A percentile compares a stretch with the other conserved stretches of the same genome.
phyloP scores from a whole-genome alignment of 257 asterid species.

The Knoxia roxburghii region DNA sequence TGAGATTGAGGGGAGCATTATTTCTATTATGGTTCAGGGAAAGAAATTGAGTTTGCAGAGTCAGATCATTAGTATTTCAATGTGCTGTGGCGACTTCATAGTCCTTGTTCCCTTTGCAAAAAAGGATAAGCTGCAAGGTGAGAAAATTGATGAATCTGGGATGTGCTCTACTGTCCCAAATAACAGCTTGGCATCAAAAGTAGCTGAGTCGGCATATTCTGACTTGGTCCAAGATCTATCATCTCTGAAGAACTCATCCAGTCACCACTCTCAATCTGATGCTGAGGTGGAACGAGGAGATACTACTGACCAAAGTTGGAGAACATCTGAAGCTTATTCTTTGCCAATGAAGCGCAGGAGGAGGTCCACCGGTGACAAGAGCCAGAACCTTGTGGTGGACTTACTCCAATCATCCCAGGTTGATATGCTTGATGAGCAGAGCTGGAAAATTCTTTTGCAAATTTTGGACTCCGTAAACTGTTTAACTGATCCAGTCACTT shows the following conservation, averaged over 20 bases:
- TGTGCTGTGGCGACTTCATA: conserved; percentile 54
- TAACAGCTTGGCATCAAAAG: conserved; percentile 30
- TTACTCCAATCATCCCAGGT: conserved; percentile 36
- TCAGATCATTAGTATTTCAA: conserved; percentile 38
- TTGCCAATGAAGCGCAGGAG: conserved; percentile 33
- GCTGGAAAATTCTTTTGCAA: conserved; percentile 33
- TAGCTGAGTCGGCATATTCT: conserved; percentile 66
- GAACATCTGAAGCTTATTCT: conserved; percentile 18
- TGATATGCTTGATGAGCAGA: conserved; percentile 41
- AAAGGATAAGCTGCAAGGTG: conserved; percentile 41
- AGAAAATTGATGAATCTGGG: conserved; percentile 32
- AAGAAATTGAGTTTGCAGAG: conserved; percentile 54
- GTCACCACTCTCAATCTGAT: conserved; percentile 22
- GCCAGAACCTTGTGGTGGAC: conserved; percentile 35
- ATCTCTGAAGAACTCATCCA: conserved; percentile 28
- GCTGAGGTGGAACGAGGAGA: conserved; percentile 27
- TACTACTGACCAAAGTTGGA: conserved; percentile 21
- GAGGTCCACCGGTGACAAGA: conserved; percentile 26
- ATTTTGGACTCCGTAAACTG: conserved; percentile 53
- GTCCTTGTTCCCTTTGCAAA: conserved; percentile 64
- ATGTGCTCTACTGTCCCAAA: conserved; percentile 16
- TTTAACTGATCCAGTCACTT: conserved; percentile 46
- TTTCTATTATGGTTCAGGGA: conserved; percentile 47
- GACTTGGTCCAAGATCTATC: conserved; percentile 72
- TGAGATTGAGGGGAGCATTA: background rate